phyloP scores from a whole-genome alignment of 345 rosid species.

The Corymbia maculata region DNA sequence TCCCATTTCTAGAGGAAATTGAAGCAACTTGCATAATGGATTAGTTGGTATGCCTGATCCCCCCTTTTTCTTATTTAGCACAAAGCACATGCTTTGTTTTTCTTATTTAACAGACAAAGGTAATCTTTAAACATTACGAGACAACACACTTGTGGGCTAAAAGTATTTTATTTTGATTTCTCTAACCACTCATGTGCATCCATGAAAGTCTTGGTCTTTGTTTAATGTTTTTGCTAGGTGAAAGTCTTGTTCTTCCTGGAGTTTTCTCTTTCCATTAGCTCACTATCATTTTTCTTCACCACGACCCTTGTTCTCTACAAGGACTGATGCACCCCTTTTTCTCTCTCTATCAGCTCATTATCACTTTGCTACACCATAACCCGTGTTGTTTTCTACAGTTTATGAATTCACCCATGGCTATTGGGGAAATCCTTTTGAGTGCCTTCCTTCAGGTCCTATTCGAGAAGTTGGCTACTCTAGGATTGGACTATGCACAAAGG shows the following conservation, averaged over 20 bases:
- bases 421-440: not conserved
- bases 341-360: not conserved
- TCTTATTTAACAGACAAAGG: fast-evolving
- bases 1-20: not conserved
- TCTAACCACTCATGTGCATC: not conserved
- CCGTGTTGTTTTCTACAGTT: not conserved
- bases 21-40: not conserved
- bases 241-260: not conserved
- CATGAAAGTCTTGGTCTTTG: too few species aligned
- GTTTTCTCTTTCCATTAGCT: not conserved
- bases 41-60: not conserved
- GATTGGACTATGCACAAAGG: not conserved
- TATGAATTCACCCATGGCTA: not conserved
- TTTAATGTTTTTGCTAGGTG: not conserved
- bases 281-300: fast-evolving
- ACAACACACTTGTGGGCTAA: fast-evolving
- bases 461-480: not conserved
- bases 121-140: too few species aligned
- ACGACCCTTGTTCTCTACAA: not conserved
- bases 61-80: not conserved
- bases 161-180: too few species aligned
- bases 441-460: not conserved
- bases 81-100: not conserved
- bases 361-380: not conserved
- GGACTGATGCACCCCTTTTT: not conserved